These are phyloP conservation scores for Ustilago nuda DNA, from an alignment of 1,284 basidiomycete species.

Conservation along the genomic window DNA sequence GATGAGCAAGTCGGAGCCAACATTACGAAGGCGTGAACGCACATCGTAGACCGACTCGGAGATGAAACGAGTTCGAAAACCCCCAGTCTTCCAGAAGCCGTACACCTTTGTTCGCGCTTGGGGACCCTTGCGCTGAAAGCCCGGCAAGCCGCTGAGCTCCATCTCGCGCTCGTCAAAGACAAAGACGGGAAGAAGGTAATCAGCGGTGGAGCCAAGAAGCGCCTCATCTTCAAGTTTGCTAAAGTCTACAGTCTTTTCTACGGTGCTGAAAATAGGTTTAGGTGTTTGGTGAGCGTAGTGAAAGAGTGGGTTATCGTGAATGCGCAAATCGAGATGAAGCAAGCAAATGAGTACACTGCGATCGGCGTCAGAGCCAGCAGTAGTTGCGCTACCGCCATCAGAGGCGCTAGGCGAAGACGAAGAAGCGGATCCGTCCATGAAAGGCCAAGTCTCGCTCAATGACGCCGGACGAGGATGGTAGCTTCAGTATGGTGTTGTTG, in stretches of 20 bases:
- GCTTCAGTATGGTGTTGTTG: neutral
- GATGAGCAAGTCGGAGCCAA: conserved; percentile 72
- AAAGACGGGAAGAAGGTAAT: conserved; percentile 73
- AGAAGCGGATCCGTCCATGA: conserved; percentile 34
- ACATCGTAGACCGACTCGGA: conserved; percentile 73
- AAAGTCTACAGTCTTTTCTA: conserved; percentile 42
- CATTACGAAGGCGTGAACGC: conserved; percentile 69
- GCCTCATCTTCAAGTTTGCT: conserved; percentile 52
- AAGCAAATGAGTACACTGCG: conserved; percentile 59
- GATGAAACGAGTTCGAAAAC: conserved; percentile 71
- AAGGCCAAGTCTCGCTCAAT: neutral
- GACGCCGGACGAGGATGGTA: neutral
- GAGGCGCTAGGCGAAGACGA: conserved; percentile 35
- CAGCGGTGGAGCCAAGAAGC: conserved; percentile 63
- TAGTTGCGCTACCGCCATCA: conserved; percentile 24
- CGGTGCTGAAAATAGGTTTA: conserved; percentile 39
- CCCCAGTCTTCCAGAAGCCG: conserved; percentile 73
- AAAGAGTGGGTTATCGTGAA: conserved; percentile 73
- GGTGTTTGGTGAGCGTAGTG: conserved; percentile 62
- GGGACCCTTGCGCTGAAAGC: conserved; percentile 67
- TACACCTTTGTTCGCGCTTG: conserved; percentile 70
- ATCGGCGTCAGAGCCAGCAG: conserved; percentile 30
- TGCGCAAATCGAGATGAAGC: conserved; percentile 59
- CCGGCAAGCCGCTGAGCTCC: conserved; percentile 72
- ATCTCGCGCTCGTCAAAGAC: conserved; percentile 73